phyloP scores from a whole-genome alignment of 148 eudicot genomes.

The Fallopia convolvulus region DNA sequence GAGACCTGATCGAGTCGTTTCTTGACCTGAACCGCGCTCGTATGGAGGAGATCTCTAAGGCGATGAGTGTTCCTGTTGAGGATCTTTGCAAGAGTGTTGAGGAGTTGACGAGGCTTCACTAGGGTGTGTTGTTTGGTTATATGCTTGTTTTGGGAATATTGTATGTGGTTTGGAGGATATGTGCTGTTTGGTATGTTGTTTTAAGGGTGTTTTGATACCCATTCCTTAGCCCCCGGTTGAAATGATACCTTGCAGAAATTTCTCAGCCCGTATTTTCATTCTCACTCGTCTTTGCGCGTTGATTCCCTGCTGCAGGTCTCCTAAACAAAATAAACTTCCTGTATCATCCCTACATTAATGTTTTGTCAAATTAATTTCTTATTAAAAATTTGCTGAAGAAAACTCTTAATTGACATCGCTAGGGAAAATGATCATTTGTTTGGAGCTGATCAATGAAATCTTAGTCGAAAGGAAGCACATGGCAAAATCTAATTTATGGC shows the following conservation, averaged over 20 bases:
- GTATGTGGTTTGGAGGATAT: neutral
- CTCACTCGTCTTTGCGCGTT: neutral
- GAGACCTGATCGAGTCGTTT: conserved; percentile 91
- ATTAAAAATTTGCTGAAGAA: too few relatives aligned
- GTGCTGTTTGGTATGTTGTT: neutral
- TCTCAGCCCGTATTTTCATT: neutral
- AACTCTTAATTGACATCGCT: too few relatives aligned
- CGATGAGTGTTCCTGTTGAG: conserved; percentile 70
- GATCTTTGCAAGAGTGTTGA: conserved; percentile 93
- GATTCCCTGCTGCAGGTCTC: too few relatives aligned
- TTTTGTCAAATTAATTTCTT: too few relatives aligned
- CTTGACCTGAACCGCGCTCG: conserved; percentile 68
- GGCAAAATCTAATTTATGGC: too few relatives aligned
- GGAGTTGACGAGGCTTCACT: conserved; percentile 87
- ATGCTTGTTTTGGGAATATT: neutral
- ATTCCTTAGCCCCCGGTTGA: too few relatives aligned
- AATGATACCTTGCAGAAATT: too few relatives aligned
- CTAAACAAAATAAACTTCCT: too few relatives aligned
- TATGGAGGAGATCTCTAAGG: conserved; percentile 79
- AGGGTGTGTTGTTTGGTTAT: neutral
- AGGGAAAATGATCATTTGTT: too few relatives aligned
- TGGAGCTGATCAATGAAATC: too few relatives aligned
- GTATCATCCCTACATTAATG: too few relatives aligned
- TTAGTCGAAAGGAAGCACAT: too few relatives aligned
- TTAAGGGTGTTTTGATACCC: neutral